Conservation (phyloP, 1,284 basidiomycete genomes). For the Hemileccinum hortonii region DNA sequence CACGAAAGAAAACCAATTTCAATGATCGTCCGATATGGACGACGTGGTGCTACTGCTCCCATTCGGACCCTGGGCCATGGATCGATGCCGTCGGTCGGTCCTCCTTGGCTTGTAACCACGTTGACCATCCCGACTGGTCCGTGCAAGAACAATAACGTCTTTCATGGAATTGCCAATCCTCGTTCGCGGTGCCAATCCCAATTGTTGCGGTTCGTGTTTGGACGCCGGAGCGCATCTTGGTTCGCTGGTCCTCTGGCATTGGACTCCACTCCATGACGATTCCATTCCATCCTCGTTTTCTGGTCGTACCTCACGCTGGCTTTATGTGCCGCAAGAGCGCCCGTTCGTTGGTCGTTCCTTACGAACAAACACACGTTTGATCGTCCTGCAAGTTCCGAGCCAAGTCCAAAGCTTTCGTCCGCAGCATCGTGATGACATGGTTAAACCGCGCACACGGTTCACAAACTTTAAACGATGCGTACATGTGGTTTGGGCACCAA, state of each 20-base stretch:
- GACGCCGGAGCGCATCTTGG: too few species aligned
- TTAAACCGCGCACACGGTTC: neutral
- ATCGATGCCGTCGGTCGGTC: slow-evolving; percentile 5
- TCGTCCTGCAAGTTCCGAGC: neutral
- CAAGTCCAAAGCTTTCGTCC: neutral
- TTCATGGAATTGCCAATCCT: slow-evolving; percentile 3
- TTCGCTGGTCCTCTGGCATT: too few species aligned
- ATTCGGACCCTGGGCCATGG: neutral
- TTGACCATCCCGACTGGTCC: neutral
- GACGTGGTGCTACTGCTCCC: neutral
- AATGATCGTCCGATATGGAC: slow-evolving; percentile 22
- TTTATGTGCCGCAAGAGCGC: too few species aligned
- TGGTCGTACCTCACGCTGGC: too few species aligned
- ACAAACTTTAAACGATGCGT: neutral
- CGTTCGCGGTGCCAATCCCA: neutral
- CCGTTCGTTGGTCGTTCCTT: too few species aligned
- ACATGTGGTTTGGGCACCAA: neutral
- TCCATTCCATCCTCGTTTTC: too few species aligned
- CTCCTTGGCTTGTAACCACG: neutral
- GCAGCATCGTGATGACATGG: neutral
- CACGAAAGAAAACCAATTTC: neutral
- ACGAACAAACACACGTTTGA: neutral
- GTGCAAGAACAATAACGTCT: too few species aligned
- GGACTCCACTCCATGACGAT: too few species aligned
- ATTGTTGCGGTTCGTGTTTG: too few species aligned